Conservation (phyloP, 2,329 filamentous ascomycete genomes). For the Phoma sp. region DNA sequence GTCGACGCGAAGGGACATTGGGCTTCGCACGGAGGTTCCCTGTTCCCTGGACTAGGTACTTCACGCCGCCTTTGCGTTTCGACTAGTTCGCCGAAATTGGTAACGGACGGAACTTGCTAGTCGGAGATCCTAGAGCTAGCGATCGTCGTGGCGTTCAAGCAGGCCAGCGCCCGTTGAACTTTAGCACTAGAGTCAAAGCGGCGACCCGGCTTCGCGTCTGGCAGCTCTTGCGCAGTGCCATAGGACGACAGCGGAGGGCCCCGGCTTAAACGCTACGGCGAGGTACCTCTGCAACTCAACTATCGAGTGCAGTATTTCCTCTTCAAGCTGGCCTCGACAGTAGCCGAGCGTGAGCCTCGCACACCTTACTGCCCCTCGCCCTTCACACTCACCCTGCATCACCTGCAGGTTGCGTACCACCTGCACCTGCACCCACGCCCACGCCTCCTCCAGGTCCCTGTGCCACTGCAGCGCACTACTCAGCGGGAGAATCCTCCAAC, state of each 20-base stretch:
- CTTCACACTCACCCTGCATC: constrained; percentile 19
- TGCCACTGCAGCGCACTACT: constrained; percentile 22
- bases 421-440: constrained; percentile 7
- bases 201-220: constrained; percentile 25
- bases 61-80: constrained; percentile 33
- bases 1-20: background rate
- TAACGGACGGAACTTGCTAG: constrained; percentile 31
- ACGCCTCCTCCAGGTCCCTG: constrained; percentile 18
- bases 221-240: constrained; percentile 28
- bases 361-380: constrained; percentile 14
- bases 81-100: constrained; percentile 33
- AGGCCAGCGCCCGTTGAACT: constrained; percentile 39
- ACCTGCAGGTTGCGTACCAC: constrained; percentile 14
- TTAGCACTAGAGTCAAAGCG: constrained; percentile 30
- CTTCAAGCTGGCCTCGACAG: constrained; percentile 20
- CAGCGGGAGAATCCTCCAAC: constrained; percentile 18
- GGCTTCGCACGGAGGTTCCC: constrained; percentile 15
- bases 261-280: constrained; percentile 22
- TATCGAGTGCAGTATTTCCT: constrained; percentile 21
- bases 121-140: constrained; percentile 31
- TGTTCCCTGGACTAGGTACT: constrained; percentile 15
- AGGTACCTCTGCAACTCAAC: constrained; percentile 26
- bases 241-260: constrained; percentile 37
- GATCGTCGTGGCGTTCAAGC: constrained; percentile 32
- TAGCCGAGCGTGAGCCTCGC: constrained; percentile 19